A percentile compares a stretch with the other conserved stretches of the same genome.
These are phyloP conservation scores for Calonectria honghensis DNA, from an alignment of 2,329 filamentous ascomycete genomes.

Conservation along the genomic window DNA sequence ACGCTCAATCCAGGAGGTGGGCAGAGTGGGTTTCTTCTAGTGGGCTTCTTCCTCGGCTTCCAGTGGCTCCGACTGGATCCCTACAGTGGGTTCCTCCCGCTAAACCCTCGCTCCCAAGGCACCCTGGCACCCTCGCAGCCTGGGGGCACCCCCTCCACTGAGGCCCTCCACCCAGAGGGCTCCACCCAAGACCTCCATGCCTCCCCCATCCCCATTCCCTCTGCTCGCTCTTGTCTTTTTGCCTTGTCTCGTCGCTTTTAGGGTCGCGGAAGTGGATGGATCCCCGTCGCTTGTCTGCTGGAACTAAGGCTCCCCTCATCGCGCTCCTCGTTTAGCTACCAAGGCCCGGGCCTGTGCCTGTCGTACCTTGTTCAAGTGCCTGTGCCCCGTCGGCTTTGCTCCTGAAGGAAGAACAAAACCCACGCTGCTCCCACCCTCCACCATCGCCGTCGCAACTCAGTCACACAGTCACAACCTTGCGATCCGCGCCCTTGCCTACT, in stretches of 20 bases:
- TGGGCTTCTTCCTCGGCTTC: slow-evolving; percentile 56
- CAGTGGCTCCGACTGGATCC: slow-evolving; percentile 52
- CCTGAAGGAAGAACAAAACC: slow-evolving; percentile 34
- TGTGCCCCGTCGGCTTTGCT: slow-evolving; percentile 12
- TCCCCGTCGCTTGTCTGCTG: slow-evolving; percentile 5
- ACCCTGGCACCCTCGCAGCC: slow-evolving; percentile 7
- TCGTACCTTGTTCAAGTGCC: slow-evolving; percentile 22
- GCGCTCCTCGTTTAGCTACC: slow-evolving; percentile 25
- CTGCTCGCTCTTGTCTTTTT: slow-evolving; percentile 20
- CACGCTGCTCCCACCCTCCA: slow-evolving; percentile 34
- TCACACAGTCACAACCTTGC: slow-evolving; percentile 29
- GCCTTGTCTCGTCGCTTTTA: slow-evolving; percentile 24
- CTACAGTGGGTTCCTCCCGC: slow-evolving; percentile 47
- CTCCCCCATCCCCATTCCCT: slow-evolving; percentile 22
- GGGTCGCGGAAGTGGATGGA: slow-evolving; percentile 23
- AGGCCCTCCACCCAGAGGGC: slow-evolving; percentile 43
- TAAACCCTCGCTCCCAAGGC: slow-evolving; percentile 24
- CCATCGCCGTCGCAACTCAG: slow-evolving; percentile 30
- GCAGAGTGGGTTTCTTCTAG: slow-evolving; percentile 44
- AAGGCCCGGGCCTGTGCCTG: slow-evolving; percentile 6
- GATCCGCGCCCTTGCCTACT: slow-evolving; percentile 24
- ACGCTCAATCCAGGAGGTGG: slow-evolving; percentile 54
- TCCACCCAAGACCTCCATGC: slow-evolving; percentile 18
- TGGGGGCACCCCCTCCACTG: slow-evolving; percentile 43
- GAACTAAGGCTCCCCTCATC: slow-evolving; percentile 20